phyloP scores from a whole-genome alignment of 2,329 filamentous ascomycete species.

The Phaeosphaeria sp. region DNA sequence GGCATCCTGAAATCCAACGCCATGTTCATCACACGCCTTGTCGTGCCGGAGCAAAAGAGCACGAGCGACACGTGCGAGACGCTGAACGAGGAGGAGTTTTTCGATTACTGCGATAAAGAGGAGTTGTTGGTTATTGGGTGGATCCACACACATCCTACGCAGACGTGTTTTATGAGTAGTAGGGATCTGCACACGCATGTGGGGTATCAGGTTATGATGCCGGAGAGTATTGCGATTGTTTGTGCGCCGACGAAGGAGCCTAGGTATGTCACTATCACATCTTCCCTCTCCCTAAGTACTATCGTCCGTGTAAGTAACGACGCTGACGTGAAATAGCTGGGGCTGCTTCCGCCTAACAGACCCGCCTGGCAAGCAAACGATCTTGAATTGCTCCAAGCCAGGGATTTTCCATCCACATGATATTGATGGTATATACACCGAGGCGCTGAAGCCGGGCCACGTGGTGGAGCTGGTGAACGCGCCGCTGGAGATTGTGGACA shows the following conservation, averaged over 20 bases:
- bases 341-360: slow-evolving; percentile 94
- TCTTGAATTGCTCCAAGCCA: slow-evolving; percentile 77
- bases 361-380: slow-evolving; percentile 85
- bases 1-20: slow-evolving; percentile 92
- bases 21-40: slow-evolving; percentile 84
- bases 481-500: slow-evolving; percentile 70
- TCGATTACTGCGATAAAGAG: slow-evolving; percentile 86
- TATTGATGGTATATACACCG: slow-evolving; percentile 77
- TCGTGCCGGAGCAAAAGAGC: slow-evolving; percentile 89
- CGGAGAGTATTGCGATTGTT: slow-evolving; percentile 95
- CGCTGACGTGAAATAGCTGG: slow-evolving; percentile 64
- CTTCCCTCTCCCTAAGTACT: too few relatives aligned
- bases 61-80: slow-evolving; percentile 96
- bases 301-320: background rate
- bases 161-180: slow-evolving; percentile 98
- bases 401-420: slow-evolving; percentile 84
- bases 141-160: slow-evolving; percentile 97
- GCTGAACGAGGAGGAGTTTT: slow-evolving; percentile 81
- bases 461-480: slow-evolving; percentile 64
- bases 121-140: slow-evolving; percentile 89
- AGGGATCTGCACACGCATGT: slow-evolving; percentile 92
- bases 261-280: too few relatives aligned
- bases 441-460: slow-evolving; percentile 67
- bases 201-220: slow-evolving; percentile 94
- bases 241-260: slow-evolving; percentile 84